phyloP scores from a whole-genome alignment of 805 yeast species.

The Ascoidea rubescens region DNA sequence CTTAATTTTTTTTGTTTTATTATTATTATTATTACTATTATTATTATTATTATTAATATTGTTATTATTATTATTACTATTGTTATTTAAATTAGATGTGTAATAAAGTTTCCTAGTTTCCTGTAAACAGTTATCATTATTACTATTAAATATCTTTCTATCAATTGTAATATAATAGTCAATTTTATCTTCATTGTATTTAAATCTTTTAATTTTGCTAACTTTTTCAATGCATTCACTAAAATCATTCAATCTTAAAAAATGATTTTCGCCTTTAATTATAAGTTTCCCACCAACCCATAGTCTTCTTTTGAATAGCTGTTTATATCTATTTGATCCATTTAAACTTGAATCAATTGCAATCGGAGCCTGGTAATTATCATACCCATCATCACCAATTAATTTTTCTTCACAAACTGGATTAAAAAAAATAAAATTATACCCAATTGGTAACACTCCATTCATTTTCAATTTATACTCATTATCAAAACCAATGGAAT shows the following conservation, averaged over 20 bases:
- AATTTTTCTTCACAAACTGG: slow-evolving; percentile 33
- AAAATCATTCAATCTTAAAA: slow-evolving; percentile 22
- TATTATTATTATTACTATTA: neutral
- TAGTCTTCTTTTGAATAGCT: slow-evolving; percentile 44
- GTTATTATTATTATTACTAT: slow-evolving; percentile 1
- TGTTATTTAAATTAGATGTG: slow-evolving; percentile 24
- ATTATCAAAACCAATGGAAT: neutral
- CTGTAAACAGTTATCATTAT: slow-evolving; percentile 18
- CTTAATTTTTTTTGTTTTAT: slow-evolving; percentile 15
- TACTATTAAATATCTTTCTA: slow-evolving; percentile 26
- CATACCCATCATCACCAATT: slow-evolving; percentile 68
- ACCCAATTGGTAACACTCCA: slow-evolving; percentile 31
- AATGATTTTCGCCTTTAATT: slow-evolving; percentile 20
- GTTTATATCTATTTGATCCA: slow-evolving; percentile 10
- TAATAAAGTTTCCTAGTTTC: slow-evolving; percentile 56
- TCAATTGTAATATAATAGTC: slow-evolving; percentile 28
- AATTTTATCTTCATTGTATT: slow-evolving; percentile 9
- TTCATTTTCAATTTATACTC: neutral
- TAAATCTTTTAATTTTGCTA: slow-evolving; percentile 22
- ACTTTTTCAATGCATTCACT: slow-evolving; percentile 42
- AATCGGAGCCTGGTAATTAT: slow-evolving; percentile 58
- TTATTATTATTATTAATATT: neutral
- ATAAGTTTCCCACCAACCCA: slow-evolving; percentile 66
- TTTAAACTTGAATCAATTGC: slow-evolving; percentile 6
- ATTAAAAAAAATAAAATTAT: slow-evolving; percentile 55